Evolutionary conservation across 805 yeast genomes (phyloP).

Genomic region (Middelhovenomyces tepae): DNA sequence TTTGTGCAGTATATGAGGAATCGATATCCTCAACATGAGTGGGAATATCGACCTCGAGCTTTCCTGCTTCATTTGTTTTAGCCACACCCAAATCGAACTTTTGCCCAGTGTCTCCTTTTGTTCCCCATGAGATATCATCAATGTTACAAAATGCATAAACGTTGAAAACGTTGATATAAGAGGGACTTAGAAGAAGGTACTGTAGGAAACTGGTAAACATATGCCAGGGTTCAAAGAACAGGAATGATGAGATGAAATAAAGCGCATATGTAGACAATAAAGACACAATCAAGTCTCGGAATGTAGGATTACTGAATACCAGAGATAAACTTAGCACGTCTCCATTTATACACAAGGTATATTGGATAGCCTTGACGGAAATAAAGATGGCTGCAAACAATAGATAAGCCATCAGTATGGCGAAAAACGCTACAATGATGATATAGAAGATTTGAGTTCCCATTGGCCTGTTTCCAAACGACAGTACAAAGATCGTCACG

Average conservation of each 20-base stretch:
- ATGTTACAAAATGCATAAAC: conserved; percentile 94
- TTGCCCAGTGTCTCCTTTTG: conserved; percentile 66
- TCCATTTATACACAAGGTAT: conserved; percentile 38
- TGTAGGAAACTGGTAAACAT: conserved; percentile 83
- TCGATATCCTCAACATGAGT: conserved; percentile 72
- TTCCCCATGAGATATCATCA: conserved; percentile 97
- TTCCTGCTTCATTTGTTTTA: conserved; percentile 56
- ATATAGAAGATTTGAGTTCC: conserved; percentile 78
- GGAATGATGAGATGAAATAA: conserved; percentile 66
- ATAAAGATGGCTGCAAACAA: conserved; percentile 78
- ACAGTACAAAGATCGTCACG: conserved; percentile 76
- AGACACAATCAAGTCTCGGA: conserved; percentile 83
- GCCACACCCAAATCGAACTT: conserved; percentile 78
- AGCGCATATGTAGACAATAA: conserved; percentile 74
- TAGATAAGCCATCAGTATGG: conserved; percentile 81
- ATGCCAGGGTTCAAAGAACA: conserved; percentile 87
- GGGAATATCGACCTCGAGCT: conserved; percentile 53
- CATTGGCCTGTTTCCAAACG: conserved; percentile 90
- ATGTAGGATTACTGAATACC: conserved; percentile 58
- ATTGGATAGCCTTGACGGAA: conserved; percentile 62
- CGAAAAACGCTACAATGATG: conserved; percentile 69
- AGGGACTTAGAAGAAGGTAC: conserved; percentile 75
- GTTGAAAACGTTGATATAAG: conserved; percentile 82
- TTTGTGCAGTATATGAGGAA: conserved; percentile 55
- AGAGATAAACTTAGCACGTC: conserved; percentile 32